A percentile compares a stretch with the other conserved stretches of the same genome.
These are phyloP conservation scores for Symbiodinium pilosum DNA, from an alignment of 73 alveolate species.

Conservation along the genomic window DNA sequence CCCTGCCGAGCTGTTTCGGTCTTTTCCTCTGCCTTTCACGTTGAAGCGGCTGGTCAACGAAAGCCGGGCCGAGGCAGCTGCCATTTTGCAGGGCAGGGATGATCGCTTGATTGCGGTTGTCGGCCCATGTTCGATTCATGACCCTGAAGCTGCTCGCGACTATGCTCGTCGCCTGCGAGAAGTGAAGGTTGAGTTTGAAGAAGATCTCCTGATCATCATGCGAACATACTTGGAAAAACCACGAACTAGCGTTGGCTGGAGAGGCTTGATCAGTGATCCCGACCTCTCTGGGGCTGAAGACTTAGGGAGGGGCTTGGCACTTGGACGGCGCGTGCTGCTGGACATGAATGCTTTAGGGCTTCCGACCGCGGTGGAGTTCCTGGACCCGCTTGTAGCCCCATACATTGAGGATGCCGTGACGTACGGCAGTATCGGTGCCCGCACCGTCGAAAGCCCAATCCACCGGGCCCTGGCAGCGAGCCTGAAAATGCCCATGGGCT, in stretches of 20 bases:
- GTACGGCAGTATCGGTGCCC: conserved; percentile 92
- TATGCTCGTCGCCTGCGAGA: conserved; percentile 66
- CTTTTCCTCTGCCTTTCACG: conserved; percentile 76
- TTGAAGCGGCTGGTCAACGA: conserved; percentile 49
- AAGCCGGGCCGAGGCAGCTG: conserved; percentile 55
- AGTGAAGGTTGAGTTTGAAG: conserved; percentile 34
- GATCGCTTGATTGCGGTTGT: conserved; percentile 61
- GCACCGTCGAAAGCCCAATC: conserved; percentile 79
- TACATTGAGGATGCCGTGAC: conserved; percentile 70
- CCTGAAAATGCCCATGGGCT: conserved; percentile 89
- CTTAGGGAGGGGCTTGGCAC: conserved; percentile 52
- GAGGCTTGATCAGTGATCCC: conserved; percentile 88
- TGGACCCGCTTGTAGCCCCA: conserved; percentile 80
- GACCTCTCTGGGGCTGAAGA: conserved; percentile 49
- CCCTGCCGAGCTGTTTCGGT: conserved; percentile 21
- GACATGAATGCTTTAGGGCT: conserved; percentile 60
- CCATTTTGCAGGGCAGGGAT: conserved; percentile 42
- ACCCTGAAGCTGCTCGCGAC: conserved; percentile 86
- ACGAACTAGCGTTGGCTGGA: conserved; percentile 91
- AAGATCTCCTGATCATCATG: conserved; percentile 83
- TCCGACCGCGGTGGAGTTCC: conserved; percentile 82
- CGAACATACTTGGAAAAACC: conserved; percentile 94
- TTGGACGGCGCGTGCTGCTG: conserved; percentile 75
- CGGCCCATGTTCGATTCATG: conserved; percentile 95
- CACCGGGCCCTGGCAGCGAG: conserved; percentile 91